Conservation (phyloP, 2,329 filamentous ascomycete genomes). For the Sphaerulina populicola region DNA sequence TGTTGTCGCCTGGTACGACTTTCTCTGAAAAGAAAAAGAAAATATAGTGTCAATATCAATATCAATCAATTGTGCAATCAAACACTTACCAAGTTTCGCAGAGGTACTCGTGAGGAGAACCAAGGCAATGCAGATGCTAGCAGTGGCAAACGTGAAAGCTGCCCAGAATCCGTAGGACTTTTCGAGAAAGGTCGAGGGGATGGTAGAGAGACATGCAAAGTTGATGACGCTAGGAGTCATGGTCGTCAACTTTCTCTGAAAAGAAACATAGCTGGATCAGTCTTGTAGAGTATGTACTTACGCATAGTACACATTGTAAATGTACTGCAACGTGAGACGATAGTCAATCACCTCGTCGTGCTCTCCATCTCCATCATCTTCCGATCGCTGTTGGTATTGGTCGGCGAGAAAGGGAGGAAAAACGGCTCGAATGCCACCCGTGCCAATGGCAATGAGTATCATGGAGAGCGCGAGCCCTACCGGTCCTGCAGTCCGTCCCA, state of each 20-base stretch:
- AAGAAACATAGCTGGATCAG: no score
- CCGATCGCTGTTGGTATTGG: not conserved
- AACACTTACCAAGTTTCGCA: not conserved
- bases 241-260: not conserved
- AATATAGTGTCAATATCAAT: no score
- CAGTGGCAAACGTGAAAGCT: conserved; percentile 8
- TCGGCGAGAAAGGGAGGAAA: conserved; percentile 8
- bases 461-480: conserved; percentile 5
- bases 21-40: no score
- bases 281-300: not conserved
- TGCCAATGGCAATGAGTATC: conserved; percentile 7
- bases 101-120: not conserved
- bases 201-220: conserved; percentile 9
- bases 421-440: conserved; percentile 7
- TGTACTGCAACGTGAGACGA: conserved; percentile 11
- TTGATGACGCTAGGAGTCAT: conserved; percentile 6
- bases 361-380: not conserved
- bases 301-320: conserved; percentile 15
- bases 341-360: conserved; percentile 3
- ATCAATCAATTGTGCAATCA: no score
- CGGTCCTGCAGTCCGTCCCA: not conserved
- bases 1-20: conserved; percentile 6
- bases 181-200: conserved; percentile 10
- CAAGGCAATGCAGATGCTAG: not conserved
- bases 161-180: conserved; percentile 11